A percentile compares a stretch with the other conserved stretches of the same genome.
Evolutionary conservation across 2,329 filamentous ascomycete genomes (phyloP).

Genomic region (Camillea tinctor): DNA sequence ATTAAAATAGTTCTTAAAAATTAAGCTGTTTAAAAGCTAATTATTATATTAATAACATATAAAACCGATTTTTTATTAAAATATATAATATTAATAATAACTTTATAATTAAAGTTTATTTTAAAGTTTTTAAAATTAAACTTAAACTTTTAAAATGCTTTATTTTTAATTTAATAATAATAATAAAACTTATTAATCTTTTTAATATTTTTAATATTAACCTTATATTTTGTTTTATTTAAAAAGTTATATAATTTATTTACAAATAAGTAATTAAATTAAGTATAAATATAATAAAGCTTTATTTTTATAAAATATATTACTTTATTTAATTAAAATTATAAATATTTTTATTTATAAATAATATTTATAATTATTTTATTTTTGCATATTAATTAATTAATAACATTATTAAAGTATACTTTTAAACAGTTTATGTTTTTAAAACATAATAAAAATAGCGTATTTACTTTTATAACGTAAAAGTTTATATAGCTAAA

Average conservation of each 20-base stretch:
- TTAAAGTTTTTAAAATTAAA: background rate
- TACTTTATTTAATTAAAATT: background rate
- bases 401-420: too few relatives aligned
- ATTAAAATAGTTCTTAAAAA: background rate
- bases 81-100: background rate
- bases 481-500: too few relatives aligned
- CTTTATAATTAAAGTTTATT: background rate
- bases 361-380: background rate
- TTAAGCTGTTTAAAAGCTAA: background rate
- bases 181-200: too few relatives aligned
- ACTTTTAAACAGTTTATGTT: too few relatives aligned
- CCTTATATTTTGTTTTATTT: background rate
- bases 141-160: too few relatives aligned
- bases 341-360: background rate
- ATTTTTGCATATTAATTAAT: too few relatives aligned
- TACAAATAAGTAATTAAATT: background rate
- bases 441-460: too few relatives aligned
- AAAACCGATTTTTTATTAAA: background rate
- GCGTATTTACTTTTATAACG: too few relatives aligned
- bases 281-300: background rate
- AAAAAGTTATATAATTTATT: background rate
- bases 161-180: too few relatives aligned
- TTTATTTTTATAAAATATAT: background rate
- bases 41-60: background rate
- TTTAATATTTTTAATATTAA: too few relatives aligned